Conservation (phyloP, 2,329 filamentous ascomycete genomes). For the Botrytis porri region DNA sequence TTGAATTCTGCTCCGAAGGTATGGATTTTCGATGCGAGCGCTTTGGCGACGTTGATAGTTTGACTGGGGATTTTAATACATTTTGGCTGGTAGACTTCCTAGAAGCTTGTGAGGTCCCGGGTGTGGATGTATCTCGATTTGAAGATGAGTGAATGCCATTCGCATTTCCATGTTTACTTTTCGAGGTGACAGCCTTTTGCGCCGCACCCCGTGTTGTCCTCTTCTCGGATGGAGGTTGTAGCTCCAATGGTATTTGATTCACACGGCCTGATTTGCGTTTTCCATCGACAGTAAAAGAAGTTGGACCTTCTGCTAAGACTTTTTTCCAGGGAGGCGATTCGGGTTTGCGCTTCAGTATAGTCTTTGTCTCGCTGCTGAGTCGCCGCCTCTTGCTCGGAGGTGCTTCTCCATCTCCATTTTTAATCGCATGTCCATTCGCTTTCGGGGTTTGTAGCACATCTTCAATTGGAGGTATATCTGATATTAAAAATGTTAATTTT, state of each 20-base stretch:
- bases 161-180: constrained; percentile 30
- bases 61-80: constrained; percentile 27
- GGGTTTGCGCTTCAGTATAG: constrained; percentile 49
- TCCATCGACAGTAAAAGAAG: constrained; percentile 75
- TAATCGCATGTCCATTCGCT: constrained; percentile 36
- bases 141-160: constrained; percentile 27
- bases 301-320: constrained; percentile 78
- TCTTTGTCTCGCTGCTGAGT: constrained; percentile 47
- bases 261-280: constrained; percentile 64
- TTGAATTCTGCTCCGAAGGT: constrained; percentile 29
- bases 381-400: constrained; percentile 65
- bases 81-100: constrained; percentile 26
- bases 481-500: constrained; percentile 23
- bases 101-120: constrained; percentile 27
- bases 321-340: constrained; percentile 93
- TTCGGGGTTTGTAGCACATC: constrained; percentile 29
- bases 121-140: constrained; percentile 25
- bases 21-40: constrained; percentile 34
- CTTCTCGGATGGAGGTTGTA: constrained; percentile 50
- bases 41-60: constrained; percentile 33
- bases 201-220: constrained; percentile 50
- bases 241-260: constrained; percentile 54
- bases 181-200: constrained; percentile 37
- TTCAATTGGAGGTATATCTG: constrained; percentile 30
- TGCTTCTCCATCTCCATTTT: constrained; percentile 42